Conservation (phyloP, 2,329 filamentous ascomycete genomes). For the Penicillium sp. region DNA sequence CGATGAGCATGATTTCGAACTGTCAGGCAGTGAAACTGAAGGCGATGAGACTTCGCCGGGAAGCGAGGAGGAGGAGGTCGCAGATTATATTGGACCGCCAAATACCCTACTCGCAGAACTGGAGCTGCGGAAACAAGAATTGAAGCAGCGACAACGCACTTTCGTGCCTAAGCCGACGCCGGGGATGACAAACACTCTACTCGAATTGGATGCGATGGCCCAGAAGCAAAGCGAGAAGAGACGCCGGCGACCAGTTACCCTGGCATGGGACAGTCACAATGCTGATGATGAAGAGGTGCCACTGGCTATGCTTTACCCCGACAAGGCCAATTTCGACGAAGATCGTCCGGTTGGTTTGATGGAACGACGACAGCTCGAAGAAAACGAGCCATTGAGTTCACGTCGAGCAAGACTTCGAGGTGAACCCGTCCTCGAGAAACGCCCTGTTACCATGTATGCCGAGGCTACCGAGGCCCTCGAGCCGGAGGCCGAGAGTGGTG, state of each 20-base stretch:
- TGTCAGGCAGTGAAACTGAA: conserved; percentile 13
- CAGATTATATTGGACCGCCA: conserved; percentile 65
- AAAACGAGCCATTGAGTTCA: conserved; percentile 82
- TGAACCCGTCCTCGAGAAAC: conserved; percentile 41
- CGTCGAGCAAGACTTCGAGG: conserved; percentile 74
- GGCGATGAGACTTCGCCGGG: conserved; percentile 22
- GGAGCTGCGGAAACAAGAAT: conserved; percentile 84
- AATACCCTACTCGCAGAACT: conserved; percentile 91
- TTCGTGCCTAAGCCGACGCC: conserved; percentile 54
- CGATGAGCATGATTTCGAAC: conserved; percentile 8
- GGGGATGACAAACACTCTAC: conserved; percentile 85
- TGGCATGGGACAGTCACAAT: conserved; percentile 76
- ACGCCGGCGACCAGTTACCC: conserved; percentile 72
- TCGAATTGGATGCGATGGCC: conserved; percentile 86
- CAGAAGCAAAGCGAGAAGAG: conserved; percentile 72
- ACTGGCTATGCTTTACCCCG: conserved; percentile 72
- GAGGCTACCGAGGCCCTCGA: conserved; percentile 17
- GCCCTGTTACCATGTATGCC: conserved; percentile 37
- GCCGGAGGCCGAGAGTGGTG: conserved; percentile 30
- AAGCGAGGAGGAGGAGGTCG: conserved; percentile 31
- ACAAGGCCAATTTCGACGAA: conserved; percentile 31
- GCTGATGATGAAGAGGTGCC: conserved; percentile 82
- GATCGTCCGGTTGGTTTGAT: conserved; percentile 47
- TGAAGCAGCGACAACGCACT: conserved; percentile 74
- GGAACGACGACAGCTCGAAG: conserved; percentile 77